These are phyloP conservation scores for Eimeria mitis DNA, from an alignment of 169 alveolate genomes.

Conservation along the genomic window DNA sequence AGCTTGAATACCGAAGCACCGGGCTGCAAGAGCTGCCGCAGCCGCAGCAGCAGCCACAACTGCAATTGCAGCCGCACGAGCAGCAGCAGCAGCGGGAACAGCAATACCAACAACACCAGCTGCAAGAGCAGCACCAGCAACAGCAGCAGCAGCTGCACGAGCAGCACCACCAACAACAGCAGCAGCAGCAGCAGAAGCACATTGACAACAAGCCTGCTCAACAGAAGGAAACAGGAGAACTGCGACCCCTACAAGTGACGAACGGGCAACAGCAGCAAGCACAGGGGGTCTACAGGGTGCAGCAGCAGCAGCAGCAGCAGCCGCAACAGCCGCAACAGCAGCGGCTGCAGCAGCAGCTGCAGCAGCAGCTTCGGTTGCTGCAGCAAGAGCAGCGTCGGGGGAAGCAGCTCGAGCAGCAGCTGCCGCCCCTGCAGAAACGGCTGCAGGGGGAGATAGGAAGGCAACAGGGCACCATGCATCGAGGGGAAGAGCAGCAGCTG, in stretches of 20 bases:
- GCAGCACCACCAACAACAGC: neutral
- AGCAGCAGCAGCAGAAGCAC: neutral
- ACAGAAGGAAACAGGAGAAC: neutral
- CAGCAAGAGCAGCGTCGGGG: neutral
- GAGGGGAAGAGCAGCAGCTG: neutral
- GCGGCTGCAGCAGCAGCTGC: neutral
- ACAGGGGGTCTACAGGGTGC: neutral
- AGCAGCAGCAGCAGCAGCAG: constrained; percentile 3
- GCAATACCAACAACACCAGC: neutral
- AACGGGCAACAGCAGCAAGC: constrained; percentile 14
- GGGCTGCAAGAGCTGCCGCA: neutral
- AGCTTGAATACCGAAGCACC: neutral
- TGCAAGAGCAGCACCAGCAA: neutral
- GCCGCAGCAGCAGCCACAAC: neutral
- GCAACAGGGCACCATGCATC: too few relatives aligned
- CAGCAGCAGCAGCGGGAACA: neutral
- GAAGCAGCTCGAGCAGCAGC: constrained; percentile 8
- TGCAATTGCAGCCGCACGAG: neutral
- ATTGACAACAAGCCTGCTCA: neutral
- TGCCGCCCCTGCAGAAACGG: neutral
- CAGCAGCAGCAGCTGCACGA: neutral
- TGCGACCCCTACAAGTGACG: neutral
- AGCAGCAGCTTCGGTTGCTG: neutral
- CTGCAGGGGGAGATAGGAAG: neutral
- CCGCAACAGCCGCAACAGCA: neutral